phyloP scores from a whole-genome alignment of 2,329 filamentous ascomycete species.

The Microdochium bolleyi region DNA sequence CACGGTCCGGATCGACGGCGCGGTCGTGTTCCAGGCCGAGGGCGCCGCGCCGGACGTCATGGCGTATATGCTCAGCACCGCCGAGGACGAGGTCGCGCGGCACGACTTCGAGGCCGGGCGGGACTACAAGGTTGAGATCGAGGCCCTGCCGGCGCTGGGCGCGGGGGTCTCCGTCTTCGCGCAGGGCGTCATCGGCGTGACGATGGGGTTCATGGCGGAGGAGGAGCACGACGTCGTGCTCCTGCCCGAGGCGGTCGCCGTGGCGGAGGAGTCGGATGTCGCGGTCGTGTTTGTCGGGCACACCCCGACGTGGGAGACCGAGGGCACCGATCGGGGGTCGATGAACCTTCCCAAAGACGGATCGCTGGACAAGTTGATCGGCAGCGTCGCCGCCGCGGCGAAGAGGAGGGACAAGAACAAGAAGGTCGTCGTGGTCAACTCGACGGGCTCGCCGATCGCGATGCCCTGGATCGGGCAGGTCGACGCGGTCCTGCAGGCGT shows the following conservation, averaged over 20 bases:
- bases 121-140: conserved; percentile 41
- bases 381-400: conserved; percentile 48
- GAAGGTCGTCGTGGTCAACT: conserved; percentile 65
- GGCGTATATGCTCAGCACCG: conserved; percentile 48
- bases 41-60: conserved; percentile 56
- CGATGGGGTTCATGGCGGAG: not conserved
- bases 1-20: not conserved
- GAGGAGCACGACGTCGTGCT: not conserved
- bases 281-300: conserved; percentile 55
- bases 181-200: not conserved
- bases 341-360: conserved; percentile 64
- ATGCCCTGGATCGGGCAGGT: conserved; percentile 57
- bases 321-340: conserved; percentile 69
- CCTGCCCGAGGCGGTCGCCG: not conserved
- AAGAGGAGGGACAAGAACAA: conserved; percentile 36
- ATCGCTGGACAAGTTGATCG: conserved; percentile 58
- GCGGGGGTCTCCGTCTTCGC: conserved; percentile 67
- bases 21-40: not conserved
- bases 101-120: not conserved
- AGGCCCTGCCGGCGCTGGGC: conserved; percentile 58
- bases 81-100: conserved; percentile 35
- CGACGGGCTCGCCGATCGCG: conserved; percentile 66
- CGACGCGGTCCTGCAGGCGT: not conserved
- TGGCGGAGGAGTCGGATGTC: not conserved
- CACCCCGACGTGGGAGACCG: conserved; percentile 75